Base-by-base conservation (phyloP, 1,284 basidiomycete species). In the Cystobasidiaceae sp. region DNA sequence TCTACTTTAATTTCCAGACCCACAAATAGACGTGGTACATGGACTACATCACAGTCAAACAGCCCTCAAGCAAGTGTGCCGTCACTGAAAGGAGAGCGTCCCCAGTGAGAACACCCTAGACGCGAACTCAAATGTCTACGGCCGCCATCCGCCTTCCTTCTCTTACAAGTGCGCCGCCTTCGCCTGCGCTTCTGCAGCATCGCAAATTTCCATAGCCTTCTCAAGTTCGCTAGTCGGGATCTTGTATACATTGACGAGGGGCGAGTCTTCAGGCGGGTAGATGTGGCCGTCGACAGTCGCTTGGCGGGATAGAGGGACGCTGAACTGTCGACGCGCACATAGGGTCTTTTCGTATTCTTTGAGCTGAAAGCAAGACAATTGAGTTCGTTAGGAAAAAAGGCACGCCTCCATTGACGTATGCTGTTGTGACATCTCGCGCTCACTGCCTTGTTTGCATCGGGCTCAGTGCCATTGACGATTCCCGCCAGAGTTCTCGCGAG, bases 291-390 rank as follows among this genome's bases (percentile, higher is more conserved):
- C 60, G 5, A 62, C 34, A 30, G 45, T 50, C 32, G 60, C 60
- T 45, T 62, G 60, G 17, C 50, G 25, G 11, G 60, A 62, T 19
- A 62, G 21, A 33, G 60, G 60, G 30, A 37, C 44, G 28, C 49
- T 54, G 41, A 62, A 62, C 30, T 62, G 60, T 32, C 60, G n/a
- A 28, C 60, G 32, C 21, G 41, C 54, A 39, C 60, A 62, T n/a
- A 62, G 33, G 15, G 30, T 54, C n/a, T 23, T 50, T 62, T 62
- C 60, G 34, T 62, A 62, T 45, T 32, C 28, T 32, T 52, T 54
- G 27, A 49, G 46, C 46, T 49, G 46, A 25, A 5, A 21, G 21
- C 19, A 49, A n/a, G n/a, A n/a, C n/a, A n/a, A n/a, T n/a, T n/a
- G n/a, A n/a, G n/a, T 9, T 9, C 37, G 37, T 39, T n/a, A 39